Evolutionary conservation across 495 filamentous ascomycete species (phyloP).

Genomic region (Neurospora tetrasperma): DNA sequence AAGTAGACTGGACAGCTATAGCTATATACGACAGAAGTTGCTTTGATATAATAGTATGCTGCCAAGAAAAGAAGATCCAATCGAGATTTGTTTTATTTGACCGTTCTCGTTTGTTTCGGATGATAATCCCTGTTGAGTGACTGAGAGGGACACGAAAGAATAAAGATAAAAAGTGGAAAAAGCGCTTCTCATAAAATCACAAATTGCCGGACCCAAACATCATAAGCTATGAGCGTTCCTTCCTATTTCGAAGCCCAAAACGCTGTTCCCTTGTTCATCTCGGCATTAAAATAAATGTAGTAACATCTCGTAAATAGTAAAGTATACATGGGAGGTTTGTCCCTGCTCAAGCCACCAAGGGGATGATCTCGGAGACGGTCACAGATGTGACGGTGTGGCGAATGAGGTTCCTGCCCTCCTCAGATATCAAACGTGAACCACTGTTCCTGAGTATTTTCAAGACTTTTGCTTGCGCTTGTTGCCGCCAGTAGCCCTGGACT

Average conservation of each 20-base stretch:
- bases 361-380: not conserved
- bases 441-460: not conserved
- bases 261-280: conserved; percentile 3
- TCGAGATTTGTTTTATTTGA: not conserved
- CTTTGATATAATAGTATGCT: not conserved
- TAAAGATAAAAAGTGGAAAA: not conserved
- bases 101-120: not conserved
- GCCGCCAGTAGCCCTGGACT: not conserved
- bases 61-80: not conserved
- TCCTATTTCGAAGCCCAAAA: conserved; percentile 6
- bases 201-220: not conserved
- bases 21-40: not conserved
- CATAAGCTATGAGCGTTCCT: not conserved
- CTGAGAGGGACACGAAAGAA: not conserved
- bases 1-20: not conserved
- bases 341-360: not conserved
- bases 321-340: not conserved
- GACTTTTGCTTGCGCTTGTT: conserved; percentile 22
- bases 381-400: not conserved
- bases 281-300: not conserved
- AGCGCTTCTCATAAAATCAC: not conserved
- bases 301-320: not conserved
- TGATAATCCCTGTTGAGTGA: not conserved
- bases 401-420: not conserved
- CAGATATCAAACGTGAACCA: not conserved